These are phyloP conservation scores for Phoenix dactylifera DNA, from an alignment of 176 grass and related monocot species.

Conservation along the genomic window DNA sequence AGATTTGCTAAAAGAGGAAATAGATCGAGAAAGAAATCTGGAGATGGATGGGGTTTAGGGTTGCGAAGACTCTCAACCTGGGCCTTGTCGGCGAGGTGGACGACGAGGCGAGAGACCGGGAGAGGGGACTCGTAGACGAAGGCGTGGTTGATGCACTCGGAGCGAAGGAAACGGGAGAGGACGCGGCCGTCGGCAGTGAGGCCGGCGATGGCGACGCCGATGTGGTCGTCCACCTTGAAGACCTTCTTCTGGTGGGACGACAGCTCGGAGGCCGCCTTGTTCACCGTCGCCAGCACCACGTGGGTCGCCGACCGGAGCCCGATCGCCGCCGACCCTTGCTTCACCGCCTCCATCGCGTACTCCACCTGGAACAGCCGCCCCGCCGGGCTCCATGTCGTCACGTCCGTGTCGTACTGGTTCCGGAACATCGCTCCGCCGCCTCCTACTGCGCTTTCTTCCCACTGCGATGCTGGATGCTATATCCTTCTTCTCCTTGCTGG, in stretches of 20 bases:
- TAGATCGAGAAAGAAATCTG: too few species aligned
- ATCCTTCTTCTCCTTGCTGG: too few species aligned
- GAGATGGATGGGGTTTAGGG: too few species aligned
- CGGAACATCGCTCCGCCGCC: constrained; percentile 29
- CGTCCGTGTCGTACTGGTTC: constrained; percentile 96
- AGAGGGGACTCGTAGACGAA: constrained; percentile 93
- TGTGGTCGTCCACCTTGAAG: constrained; percentile 77
- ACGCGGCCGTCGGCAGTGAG: constrained; percentile 88
- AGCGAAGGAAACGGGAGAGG: constrained; percentile 65
- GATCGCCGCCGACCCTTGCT: constrained; percentile 87
- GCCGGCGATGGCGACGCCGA: constrained; percentile 77
- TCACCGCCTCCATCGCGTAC: constrained; percentile 99
- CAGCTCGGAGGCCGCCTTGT: constrained; percentile 84
- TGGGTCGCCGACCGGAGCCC: constrained; percentile 66
- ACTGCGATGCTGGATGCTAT: too few species aligned
- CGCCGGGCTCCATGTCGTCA: constrained; percentile 87
- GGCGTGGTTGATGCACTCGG: constrained; percentile 92
- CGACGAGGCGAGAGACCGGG: constrained; percentile 64
- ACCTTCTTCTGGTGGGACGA: constrained; percentile 92
- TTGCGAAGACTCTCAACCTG: constrained; percentile 32
- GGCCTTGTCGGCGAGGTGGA: constrained; percentile 89
- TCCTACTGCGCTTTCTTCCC: too few species aligned
- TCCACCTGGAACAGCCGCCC: constrained; percentile 98
- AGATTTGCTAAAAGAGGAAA: too few species aligned
- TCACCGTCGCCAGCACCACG: constrained; percentile 62